A percentile compares a stretch with the other conserved stretches of the same genome.
These are phyloP conservation scores for Penicillium sp. DNA, from an alignment of 2,329 filamentous ascomycete genomes.

Conservation along the genomic window DNA sequence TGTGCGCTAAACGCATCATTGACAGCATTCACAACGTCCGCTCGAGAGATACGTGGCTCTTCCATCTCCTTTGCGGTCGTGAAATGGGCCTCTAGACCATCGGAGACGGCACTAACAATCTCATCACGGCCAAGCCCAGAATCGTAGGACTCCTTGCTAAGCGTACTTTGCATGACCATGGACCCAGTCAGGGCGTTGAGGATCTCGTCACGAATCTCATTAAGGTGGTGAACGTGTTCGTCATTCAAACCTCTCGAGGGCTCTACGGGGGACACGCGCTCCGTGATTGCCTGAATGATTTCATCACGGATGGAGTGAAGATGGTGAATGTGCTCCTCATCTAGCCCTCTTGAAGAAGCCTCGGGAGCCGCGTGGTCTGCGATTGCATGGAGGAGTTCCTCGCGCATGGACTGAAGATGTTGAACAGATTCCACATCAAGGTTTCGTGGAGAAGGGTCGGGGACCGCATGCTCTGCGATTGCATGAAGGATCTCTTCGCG, in stretches of 20 bases:
- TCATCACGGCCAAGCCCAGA: constrained; percentile 54
- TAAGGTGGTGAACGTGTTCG: constrained; percentile 32
- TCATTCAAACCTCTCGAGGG: constrained; percentile 23
- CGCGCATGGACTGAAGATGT: constrained; percentile 13
- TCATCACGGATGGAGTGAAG: constrained; percentile 20
- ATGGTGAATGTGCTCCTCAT: constrained; percentile 17
- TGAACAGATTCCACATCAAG: constrained; percentile 15
- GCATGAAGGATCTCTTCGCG: constrained; percentile 64
- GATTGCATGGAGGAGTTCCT: constrained; percentile 32
- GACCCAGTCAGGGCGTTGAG: constrained; percentile 35
- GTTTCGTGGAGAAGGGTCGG: background rate
- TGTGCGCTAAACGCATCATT: constrained; percentile 37
- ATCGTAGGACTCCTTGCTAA: constrained; percentile 34
- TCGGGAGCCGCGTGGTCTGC: background rate
- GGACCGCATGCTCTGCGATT: constrained; percentile 38
- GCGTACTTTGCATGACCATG: constrained; percentile 32
- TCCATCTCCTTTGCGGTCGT: constrained; percentile 58
- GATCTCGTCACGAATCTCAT: constrained; percentile 35
- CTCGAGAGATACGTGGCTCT: constrained; percentile 30
- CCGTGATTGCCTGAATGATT: constrained; percentile 30
- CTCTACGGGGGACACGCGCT: background rate
- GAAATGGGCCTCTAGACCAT: constrained; percentile 55
- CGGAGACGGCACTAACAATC: constrained; percentile 61
- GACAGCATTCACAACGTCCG: constrained; percentile 33
- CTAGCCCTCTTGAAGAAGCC: constrained; percentile 3